Evolutionary conservation across 2,329 filamentous ascomycete genomes (phyloP).

Genomic region (Aspergillus fumigatiaffinis): DNA sequence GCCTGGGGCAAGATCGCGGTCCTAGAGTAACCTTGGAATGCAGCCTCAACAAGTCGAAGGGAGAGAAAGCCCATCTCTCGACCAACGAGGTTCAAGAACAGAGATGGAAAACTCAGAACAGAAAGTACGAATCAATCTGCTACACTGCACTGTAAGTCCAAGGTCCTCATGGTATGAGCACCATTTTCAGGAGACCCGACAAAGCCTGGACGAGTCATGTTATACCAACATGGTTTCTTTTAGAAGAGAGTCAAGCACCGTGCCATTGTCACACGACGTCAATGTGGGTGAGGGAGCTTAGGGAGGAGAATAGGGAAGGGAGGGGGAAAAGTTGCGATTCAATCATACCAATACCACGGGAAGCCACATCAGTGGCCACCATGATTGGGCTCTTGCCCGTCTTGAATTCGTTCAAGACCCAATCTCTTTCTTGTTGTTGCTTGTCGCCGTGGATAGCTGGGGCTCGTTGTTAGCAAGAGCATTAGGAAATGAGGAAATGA

Average conservation of each 20-base stretch:
- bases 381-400: constrained; percentile 99
- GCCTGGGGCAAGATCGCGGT: constrained; percentile 57
- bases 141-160: constrained; percentile 74
- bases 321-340: constrained; percentile 50
- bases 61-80: constrained; percentile 70
- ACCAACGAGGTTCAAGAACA: constrained; percentile 57
- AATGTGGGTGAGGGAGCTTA: constrained; percentile 44
- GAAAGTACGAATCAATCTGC: constrained; percentile 59
- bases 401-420: constrained; percentile 99
- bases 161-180: constrained; percentile 75
- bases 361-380: constrained; percentile 99
- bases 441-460: constrained; percentile 97
- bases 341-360: constrained; percentile 99
- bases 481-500: constrained; percentile 18
- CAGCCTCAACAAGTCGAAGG: constrained; percentile 64
- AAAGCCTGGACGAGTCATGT: constrained; percentile 86
- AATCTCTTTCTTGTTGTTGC: constrained; percentile 98
- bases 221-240: constrained; percentile 70
- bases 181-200: constrained; percentile 70
- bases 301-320: constrained; percentile 22
- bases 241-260: constrained; percentile 84
- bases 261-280: constrained; percentile 59
- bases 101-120: constrained; percentile 66
- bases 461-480: constrained; percentile 34
- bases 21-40: constrained; percentile 66